These are phyloP conservation scores for Daldinia childiae DNA, from an alignment of 495 filamentous ascomycete genomes.

Conservation along the genomic window DNA sequence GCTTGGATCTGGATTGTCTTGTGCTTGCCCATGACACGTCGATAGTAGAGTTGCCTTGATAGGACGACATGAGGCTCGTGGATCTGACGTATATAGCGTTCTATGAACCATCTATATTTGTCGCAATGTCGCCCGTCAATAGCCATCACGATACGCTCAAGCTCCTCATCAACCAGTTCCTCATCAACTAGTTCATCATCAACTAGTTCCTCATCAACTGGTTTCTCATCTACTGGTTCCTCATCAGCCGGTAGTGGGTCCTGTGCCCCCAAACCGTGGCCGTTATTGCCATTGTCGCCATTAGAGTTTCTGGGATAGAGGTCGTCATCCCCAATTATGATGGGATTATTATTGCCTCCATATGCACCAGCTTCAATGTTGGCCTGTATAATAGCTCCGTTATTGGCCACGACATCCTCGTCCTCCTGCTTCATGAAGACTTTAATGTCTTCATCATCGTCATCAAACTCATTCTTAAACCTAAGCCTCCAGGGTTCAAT, in stretches of 20 bases:
- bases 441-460: not conserved
- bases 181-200: no score
- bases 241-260: not conserved
- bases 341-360: not conserved
- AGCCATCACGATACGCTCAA: not conserved
- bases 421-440: not conserved
- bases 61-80: not conserved
- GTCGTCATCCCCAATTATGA: not conserved
- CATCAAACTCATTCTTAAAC: not conserved
- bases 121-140: conserved; percentile 6
- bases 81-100: not conserved
- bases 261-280: not conserved
- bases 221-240: not conserved
- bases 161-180: not conserved
- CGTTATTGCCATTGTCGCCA: not conserved
- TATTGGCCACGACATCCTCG: no score
- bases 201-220: not conserved
- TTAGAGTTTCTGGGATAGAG: not conserved
- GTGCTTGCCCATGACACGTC: not conserved
- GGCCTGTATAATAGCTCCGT: no score
- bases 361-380: not conserved
- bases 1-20: not conserved
- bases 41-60: conserved; percentile 2
- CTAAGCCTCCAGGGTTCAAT: not conserved
- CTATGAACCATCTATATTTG: conserved; percentile 10